Evolutionary conservation across 768 basidiomycete species (phyloP).

Genomic region (Lactarius indigo): DNA sequence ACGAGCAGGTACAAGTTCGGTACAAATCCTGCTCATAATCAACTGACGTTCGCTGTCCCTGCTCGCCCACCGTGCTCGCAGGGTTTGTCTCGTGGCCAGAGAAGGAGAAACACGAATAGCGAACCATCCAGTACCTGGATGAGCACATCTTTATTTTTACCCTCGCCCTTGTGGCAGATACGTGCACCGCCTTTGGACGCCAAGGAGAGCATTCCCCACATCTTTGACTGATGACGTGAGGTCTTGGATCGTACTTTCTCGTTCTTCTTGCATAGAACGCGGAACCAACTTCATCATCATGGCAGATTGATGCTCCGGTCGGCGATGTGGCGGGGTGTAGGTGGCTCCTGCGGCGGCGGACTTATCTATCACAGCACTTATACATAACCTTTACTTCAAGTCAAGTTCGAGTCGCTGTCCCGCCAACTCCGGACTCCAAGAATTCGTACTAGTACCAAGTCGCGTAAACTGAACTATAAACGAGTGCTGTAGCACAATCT

Average conservation of each 20-base stretch:
- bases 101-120: conserved; percentile 80
- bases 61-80: conserved; percentile 22
- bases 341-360: background rate
- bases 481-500: background rate
- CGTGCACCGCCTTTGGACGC: conserved; percentile 25
- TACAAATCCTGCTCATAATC: conserved; percentile 49
- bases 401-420: too few species aligned
- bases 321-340: background rate
- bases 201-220: conserved; percentile 72
- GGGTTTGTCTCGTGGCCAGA: conserved; percentile 79
- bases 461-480: background rate
- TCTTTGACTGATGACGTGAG: conserved; percentile 75
- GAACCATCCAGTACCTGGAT: conserved; percentile 62
- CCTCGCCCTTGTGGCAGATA: conserved; percentile 25
- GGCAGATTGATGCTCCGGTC: conserved; percentile 36
- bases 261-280: conserved; percentile 62
- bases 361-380: too few species aligned
- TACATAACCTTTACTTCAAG: too few species aligned
- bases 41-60: conserved; percentile 24
- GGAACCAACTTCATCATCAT: conserved; percentile 67
- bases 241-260: conserved; percentile 63
- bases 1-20: conserved; percentile 76
- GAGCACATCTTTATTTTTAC: conserved; percentile 41
- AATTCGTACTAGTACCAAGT: background rate
- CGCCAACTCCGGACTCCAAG: too few species aligned